These are phyloP conservation scores for Discostella pseudostelligera DNA, from an alignment of 108 stramenopile species.

Conservation along the genomic window DNA sequence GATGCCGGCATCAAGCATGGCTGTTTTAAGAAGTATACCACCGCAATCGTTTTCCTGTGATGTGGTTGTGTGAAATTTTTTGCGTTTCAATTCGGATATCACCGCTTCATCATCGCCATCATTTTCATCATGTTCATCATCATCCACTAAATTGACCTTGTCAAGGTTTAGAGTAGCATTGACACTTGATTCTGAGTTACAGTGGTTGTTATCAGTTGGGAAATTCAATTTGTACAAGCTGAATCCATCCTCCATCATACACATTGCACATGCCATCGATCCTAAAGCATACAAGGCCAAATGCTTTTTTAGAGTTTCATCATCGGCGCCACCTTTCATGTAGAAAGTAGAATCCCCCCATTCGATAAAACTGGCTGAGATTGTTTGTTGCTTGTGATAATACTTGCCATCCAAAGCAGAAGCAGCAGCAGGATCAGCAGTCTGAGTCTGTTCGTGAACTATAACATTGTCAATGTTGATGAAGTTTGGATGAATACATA, in stretches of 20 bases:
- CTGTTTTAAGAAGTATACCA: slow-evolving; percentile 4
- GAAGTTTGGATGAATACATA: slow-evolving; percentile 1
- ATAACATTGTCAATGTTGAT: not conserved
- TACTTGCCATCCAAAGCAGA: not conserved
- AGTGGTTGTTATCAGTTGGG: not conserved
- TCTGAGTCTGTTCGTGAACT: not conserved
- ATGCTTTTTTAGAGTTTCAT: slow-evolving; percentile 1
- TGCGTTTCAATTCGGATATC: not conserved
- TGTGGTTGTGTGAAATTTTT: slow-evolving; percentile 7
- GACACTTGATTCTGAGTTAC: not conserved
- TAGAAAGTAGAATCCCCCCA: not conserved
- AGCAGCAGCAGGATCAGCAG: no score
- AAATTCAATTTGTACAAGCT: not conserved
- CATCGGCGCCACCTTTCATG: not conserved
- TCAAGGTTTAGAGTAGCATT: no score
- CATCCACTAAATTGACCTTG: no score
- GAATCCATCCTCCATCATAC: slow-evolving; percentile 1
- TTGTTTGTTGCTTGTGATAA: not conserved
- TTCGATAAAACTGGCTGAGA: slow-evolving; percentile 1
- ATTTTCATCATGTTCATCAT: no score
- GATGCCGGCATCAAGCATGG: slow-evolving; percentile 15
- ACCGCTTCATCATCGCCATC: not conserved
- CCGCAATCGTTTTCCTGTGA: slow-evolving; percentile 3
- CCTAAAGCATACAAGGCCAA: slow-evolving; percentile 7
- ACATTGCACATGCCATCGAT: slow-evolving; percentile 4